These are phyloP conservation scores for Citrus unshiu DNA, from an alignment of 345 rosid genomes.

Conservation along the genomic window DNA sequence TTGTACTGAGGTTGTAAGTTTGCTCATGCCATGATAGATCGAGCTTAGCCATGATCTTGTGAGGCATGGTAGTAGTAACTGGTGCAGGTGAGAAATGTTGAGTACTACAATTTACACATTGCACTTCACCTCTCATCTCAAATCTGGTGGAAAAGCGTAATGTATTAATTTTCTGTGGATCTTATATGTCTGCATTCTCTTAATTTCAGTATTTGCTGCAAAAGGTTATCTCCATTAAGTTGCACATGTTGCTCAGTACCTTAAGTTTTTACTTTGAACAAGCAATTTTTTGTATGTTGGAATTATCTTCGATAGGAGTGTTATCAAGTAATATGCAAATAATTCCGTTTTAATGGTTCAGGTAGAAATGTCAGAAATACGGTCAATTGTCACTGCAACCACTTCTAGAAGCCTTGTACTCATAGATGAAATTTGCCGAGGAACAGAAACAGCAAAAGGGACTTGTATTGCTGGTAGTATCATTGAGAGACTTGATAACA, in stretches of 20 bases:
- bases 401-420: conserved; percentile 91
- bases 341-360: conserved; percentile 20
- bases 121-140: not conserved
- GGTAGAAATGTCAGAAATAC: conserved; percentile 97
- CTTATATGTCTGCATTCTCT: not conserved
- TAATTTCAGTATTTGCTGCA: not conserved
- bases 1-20: not conserved
- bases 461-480: conserved; percentile 97
- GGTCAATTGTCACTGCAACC: conserved; percentile 64
- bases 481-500: conserved; percentile 65
- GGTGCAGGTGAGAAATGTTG: not conserved
- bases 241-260: not conserved
- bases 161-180: not conserved
- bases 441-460: conserved; percentile 96
- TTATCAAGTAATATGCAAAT: not conserved
- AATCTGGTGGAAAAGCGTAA: not conserved
- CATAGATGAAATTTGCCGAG: conserved; percentile 92
- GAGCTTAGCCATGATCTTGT: not conserved
- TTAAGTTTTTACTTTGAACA: not conserved
- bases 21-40: not conserved
- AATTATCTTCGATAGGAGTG: not conserved
- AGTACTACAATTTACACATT: not conserved
- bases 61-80: conserved; percentile 2
- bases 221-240: not conserved
- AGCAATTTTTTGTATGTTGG: not conserved